Percentiles rank a stretch among this genome's conserved stretches.
Conservation (phyloP, 192 early-diverging fungal genomes). For the Coemansia umbellata region DNA sequence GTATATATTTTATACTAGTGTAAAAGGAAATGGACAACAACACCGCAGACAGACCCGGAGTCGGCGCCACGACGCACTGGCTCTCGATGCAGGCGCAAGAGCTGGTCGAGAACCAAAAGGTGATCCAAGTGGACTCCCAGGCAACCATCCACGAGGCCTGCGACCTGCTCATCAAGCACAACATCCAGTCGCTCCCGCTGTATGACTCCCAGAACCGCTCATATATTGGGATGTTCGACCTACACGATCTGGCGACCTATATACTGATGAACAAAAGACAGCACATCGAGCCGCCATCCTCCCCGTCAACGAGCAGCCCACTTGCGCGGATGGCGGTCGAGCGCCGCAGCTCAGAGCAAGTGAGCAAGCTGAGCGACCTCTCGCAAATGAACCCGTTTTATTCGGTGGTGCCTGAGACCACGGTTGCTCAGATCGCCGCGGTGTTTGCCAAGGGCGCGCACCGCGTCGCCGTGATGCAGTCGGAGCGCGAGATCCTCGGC, state of each 20-base stretch:
- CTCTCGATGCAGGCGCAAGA: constrained; percentile 56
- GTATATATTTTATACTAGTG: neutral
- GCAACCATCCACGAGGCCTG: constrained; percentile 68
- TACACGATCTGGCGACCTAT: constrained; percentile 76
- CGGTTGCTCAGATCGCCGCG: constrained; percentile 63
- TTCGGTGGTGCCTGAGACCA: constrained; percentile 72
- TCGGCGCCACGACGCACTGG: constrained; percentile 57
- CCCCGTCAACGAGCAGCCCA: constrained; percentile 5
- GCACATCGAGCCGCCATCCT: neutral
- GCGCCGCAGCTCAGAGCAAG: constrained; percentile 33
- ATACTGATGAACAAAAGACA: constrained; percentile 61
- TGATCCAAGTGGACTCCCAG: constrained; percentile 61
- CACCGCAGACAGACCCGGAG: constrained; percentile 15
- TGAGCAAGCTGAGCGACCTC: constrained; percentile 53
- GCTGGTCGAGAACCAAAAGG: constrained; percentile 59
- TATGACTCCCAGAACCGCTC: constrained; percentile 57
- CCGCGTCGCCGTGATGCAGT: constrained; percentile 72
- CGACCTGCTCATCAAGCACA: constrained; percentile 65
- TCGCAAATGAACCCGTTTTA: constrained; percentile 83
- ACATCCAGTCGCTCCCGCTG: constrained; percentile 77
- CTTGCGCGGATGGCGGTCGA: neutral
- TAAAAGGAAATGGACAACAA: neutral
- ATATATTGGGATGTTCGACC: constrained; percentile 86
- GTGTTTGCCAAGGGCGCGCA: constrained; percentile 75
- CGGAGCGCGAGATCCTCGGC: constrained; percentile 59